A percentile compares a stretch with the other conserved stretches of the same genome.
Evolutionary conservation across 225 moss, liverwort and hornwort species (phyloP).

Genomic region (Ulota crispa): DNA sequence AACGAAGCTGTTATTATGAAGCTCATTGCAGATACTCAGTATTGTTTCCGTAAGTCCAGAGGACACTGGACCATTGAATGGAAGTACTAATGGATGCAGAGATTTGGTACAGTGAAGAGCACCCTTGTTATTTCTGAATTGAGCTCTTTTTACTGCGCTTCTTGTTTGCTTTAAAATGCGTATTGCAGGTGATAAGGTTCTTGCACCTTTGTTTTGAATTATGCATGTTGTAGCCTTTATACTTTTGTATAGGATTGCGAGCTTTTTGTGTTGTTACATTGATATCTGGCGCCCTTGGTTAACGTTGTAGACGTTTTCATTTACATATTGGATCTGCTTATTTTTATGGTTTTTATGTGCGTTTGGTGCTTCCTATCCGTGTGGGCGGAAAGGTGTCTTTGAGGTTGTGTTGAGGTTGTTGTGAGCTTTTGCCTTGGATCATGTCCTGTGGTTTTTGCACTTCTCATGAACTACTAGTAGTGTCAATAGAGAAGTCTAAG

Average conservation of each 20-base stretch:
- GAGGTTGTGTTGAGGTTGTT: too few species aligned
- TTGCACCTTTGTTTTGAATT: neutral
- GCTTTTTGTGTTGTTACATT: neutral
- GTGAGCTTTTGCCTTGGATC: neutral
- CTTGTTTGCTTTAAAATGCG: neutral
- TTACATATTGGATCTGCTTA: neutral
- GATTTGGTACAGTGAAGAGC: conserved; percentile 19
- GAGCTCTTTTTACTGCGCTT: neutral
- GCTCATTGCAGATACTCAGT: conserved; percentile 19
- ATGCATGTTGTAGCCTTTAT: neutral
- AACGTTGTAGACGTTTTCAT: neutral
- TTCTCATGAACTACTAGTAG: neutral
- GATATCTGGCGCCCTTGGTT: neutral
- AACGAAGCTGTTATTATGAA: neutral
- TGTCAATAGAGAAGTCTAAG: neutral
- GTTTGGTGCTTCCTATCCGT: too few species aligned
- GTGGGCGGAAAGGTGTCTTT: neutral
- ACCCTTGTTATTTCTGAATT: conserved; percentile 13
- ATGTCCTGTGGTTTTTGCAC: neutral
- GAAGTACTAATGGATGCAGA: neutral
- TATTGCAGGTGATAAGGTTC: neutral
- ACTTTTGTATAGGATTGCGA: neutral
- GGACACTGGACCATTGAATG: conserved; percentile 10
- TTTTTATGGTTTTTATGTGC: neutral
- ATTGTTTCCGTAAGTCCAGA: conserved; percentile 20